Evolutionary conservation across 2,329 filamentous ascomycete genomes (phyloP).

Genomic region (Karstenula rhodostoma): DNA sequence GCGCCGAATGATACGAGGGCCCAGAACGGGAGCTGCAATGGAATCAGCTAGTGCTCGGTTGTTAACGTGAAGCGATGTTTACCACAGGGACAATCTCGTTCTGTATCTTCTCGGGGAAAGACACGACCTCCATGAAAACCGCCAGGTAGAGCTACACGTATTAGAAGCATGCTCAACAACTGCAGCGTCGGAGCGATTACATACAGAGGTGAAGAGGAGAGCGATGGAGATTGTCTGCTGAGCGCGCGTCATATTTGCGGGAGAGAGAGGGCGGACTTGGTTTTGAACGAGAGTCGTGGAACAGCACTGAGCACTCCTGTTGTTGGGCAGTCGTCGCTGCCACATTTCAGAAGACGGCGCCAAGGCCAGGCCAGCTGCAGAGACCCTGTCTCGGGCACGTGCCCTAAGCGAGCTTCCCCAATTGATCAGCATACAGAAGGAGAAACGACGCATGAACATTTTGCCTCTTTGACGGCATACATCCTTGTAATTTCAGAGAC

Average conservation of each 20-base stretch:
- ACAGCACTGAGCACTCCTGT: background rate
- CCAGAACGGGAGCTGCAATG: constrained; percentile 85
- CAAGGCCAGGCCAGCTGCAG: background rate
- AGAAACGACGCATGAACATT: background rate
- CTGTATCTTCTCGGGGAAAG: constrained; percentile 79
- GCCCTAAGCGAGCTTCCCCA: constrained; percentile 6
- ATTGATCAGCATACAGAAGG: background rate
- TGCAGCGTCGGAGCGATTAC: constrained; percentile 37
- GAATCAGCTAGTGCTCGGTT: background rate
- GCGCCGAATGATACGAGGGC: constrained; percentile 88
- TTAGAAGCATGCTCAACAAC: constrained; percentile 29
- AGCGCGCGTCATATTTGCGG: constrained; percentile 83
- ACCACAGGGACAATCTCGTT: constrained; percentile 89
- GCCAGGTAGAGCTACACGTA: constrained; percentile 82
- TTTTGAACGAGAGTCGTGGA: constrained; percentile 2
- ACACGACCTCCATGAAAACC: constrained; percentile 82
- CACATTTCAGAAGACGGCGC: constrained; percentile 12
- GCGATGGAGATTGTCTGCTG: constrained; percentile 89
- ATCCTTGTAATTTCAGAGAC: background rate
- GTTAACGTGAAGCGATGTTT: constrained; percentile 54
- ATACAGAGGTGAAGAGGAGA: constrained; percentile 87
- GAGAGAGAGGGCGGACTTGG: background rate
- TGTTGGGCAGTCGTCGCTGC: constrained; percentile 10
- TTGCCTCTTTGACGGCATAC: background rate
- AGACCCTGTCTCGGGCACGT: constrained; percentile 2